These are phyloP conservation scores for Dryadomyces quercivorus DNA, from an alignment of 2,329 filamentous ascomycete species.

Conservation along the genomic window DNA sequence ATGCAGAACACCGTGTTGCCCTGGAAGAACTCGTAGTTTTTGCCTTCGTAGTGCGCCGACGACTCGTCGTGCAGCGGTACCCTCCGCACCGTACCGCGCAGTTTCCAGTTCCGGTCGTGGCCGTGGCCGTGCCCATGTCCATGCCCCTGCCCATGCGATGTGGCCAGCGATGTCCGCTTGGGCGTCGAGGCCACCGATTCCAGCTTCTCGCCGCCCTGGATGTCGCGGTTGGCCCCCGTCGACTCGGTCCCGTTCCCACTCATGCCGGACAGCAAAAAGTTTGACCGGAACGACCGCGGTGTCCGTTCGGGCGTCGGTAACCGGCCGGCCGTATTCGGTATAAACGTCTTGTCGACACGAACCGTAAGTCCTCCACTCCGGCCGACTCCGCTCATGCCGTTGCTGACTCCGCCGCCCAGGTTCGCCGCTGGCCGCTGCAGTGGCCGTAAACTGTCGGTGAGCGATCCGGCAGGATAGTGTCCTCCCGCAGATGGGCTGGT, in stretches of 20 bases:
- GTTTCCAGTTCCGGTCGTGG: conserved; percentile 19
- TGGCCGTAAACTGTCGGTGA: conserved; percentile 69
- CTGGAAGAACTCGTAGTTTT: conserved; percentile 84
- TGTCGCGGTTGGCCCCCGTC: conserved; percentile 40
- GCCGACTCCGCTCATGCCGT: conserved; percentile 5
- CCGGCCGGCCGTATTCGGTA: conserved; percentile 25
- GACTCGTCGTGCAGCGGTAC: background rate
- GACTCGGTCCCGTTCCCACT: conserved; percentile 30
- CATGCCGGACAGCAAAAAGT: conserved; percentile 53
- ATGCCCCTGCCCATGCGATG: conserved; percentile 20
- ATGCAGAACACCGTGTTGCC: conserved; percentile 88
- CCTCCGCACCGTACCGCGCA: conserved; percentile 1
- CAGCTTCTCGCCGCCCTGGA: conserved; percentile 67
- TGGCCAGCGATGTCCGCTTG: conserved; percentile 28
- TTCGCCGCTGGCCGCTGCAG: conserved; percentile 37
- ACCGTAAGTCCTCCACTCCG: conserved; percentile 30
- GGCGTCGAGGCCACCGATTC: conserved; percentile 70
- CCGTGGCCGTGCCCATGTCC: conserved; percentile 13
- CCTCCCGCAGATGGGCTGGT: conserved; percentile 58
- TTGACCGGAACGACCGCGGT: conserved; percentile 64
- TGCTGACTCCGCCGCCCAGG: conserved; percentile 11
- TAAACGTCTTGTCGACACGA: conserved; percentile 49
- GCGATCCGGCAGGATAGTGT: conserved; percentile 44
- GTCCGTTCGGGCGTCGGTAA: conserved; percentile 54
- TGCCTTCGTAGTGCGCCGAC: conserved; percentile 27